Evolutionary conservation across 352 stramenopile species (phyloP).

Genomic region (Globisporangium cystogenes): DNA sequence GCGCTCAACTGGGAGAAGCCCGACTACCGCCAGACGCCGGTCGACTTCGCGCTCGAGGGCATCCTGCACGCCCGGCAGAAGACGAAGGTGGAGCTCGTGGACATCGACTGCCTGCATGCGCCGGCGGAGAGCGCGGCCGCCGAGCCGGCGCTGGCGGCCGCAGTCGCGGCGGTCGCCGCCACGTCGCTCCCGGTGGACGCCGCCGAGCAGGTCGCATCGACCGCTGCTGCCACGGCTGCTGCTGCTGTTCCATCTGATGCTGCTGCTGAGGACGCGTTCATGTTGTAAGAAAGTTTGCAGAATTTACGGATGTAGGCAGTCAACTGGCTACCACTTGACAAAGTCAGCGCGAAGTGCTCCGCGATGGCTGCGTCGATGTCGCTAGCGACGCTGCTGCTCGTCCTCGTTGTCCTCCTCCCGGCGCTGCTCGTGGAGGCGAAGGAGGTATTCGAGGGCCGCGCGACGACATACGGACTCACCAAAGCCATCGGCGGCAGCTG

Average conservation of each 20-base stretch:
- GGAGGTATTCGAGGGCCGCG: conserved; percentile 36
- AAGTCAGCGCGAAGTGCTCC: too few relatives aligned
- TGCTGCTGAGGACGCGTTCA: too few relatives aligned
- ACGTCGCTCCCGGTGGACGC: too few relatives aligned
- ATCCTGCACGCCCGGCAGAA: conserved; percentile 69
- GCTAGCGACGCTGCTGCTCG: not conserved
- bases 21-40: conserved; percentile 49
- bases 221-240: too few relatives aligned
- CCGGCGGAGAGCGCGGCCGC: not conserved
- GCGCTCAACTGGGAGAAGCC: conserved; percentile 62
- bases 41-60: conserved; percentile 59
- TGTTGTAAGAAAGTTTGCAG: too few relatives aligned
- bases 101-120: conserved; percentile 25
- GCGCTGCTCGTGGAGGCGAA: conserved; percentile 7
- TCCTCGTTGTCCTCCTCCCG: not conserved
- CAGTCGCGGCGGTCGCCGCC: too few relatives aligned
- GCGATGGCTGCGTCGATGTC: too few relatives aligned
- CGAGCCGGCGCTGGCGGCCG: not conserved
- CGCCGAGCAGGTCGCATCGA: too few relatives aligned
- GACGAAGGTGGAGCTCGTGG: conserved; percentile 52
- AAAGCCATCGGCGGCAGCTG: conserved; percentile 43
- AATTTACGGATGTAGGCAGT: too few relatives aligned
- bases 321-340: too few relatives aligned
- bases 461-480: conserved; percentile 44
- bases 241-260: too few relatives aligned